These are phyloP conservation scores for Saururus chinensis DNA, from an alignment of 164 flowering plant species.

Conservation along the genomic window DNA sequence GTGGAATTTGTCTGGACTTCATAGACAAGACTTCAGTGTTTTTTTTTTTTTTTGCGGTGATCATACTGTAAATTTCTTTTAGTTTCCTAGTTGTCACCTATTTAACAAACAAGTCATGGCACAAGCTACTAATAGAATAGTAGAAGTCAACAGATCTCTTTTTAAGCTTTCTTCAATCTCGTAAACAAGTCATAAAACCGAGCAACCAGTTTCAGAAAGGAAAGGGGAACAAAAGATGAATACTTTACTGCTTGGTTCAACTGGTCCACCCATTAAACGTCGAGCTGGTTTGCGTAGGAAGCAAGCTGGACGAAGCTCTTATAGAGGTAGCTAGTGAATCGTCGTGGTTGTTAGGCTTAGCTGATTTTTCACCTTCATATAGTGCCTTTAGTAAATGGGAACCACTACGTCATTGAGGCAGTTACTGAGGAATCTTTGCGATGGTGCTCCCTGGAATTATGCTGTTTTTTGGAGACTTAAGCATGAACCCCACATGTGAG, in stretches of 20 bases:
- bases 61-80: no score
- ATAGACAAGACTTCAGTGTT: no score
- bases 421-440: slow-evolving; percentile 55
- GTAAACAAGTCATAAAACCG: no score
- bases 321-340: slow-evolving; percentile 57
- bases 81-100: neutral
- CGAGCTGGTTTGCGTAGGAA: slow-evolving; percentile 61
- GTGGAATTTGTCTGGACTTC: no score
- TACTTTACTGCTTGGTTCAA: slow-evolving; percentile 27
- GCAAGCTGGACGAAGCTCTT: slow-evolving; percentile 88
- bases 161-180: no score
- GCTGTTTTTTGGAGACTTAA: slow-evolving; percentile 83
- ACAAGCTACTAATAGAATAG: neutral
- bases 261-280: slow-evolving; percentile 60
- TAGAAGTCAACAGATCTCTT: neutral
- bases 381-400: slow-evolving; percentile 26
- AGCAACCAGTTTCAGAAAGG: neutral
- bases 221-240: slow-evolving; percentile 20
- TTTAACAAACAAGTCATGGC: neutral
- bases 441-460: slow-evolving; percentile 60
- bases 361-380: neutral
- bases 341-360: slow-evolving; percentile 8
- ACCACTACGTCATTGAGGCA: slow-evolving; percentile 29
- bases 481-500: slow-evolving; percentile 46
- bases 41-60: no score